Evolutionary conservation across 2,329 filamentous ascomycete genomes (phyloP).

Genomic region (Ophiostoma fasciatum): DNA sequence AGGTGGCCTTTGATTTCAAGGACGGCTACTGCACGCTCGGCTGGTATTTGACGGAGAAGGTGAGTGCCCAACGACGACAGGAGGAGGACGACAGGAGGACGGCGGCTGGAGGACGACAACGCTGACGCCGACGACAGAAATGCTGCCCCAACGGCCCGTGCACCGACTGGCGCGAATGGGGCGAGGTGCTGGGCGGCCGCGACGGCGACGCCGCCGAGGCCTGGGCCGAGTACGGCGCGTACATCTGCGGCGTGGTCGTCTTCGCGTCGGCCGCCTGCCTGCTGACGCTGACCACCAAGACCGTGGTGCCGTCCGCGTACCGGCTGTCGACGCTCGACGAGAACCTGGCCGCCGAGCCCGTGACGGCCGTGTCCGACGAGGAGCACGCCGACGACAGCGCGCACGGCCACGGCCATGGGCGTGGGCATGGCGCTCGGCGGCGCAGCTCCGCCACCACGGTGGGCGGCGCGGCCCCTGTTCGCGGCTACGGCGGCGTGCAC

Average conservation of each 20-base stretch:
- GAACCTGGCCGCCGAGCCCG: slow-evolving; percentile 60
- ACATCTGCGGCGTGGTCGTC: slow-evolving; percentile 54
- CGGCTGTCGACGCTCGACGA: slow-evolving; percentile 82
- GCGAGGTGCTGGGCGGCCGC: slow-evolving; percentile 29
- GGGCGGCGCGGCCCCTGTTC: not conserved
- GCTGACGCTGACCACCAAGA: slow-evolving; percentile 81
- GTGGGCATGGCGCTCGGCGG: too few relatives aligned
- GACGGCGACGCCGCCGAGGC: slow-evolving; percentile 30
- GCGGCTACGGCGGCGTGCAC: slow-evolving; percentile 3
- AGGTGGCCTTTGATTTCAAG: slow-evolving; percentile 78
- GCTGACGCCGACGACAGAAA: too few relatives aligned
- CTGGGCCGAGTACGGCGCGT: slow-evolving; percentile 68
- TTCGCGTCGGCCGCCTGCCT: slow-evolving; percentile 61
- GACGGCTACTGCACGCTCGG: slow-evolving; percentile 62
- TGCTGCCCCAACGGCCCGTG: slow-evolving; percentile 42
- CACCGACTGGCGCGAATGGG: slow-evolving; percentile 42
- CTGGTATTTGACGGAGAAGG: slow-evolving; percentile 64
- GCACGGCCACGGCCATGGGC: slow-evolving; percentile 23
- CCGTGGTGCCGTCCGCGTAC: slow-evolving; percentile 77
- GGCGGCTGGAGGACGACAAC: too few relatives aligned
- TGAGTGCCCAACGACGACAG: slow-evolving; percentile 20
- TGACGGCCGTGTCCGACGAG: slow-evolving; percentile 19
- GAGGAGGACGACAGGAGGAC: too few relatives aligned
- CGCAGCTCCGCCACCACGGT: not conserved
- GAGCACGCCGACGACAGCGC: slow-evolving; percentile 27